phyloP scores from a whole-genome alignment of 2,329 filamentous ascomycete genomes.

The Stenocarpella maydis region DNA sequence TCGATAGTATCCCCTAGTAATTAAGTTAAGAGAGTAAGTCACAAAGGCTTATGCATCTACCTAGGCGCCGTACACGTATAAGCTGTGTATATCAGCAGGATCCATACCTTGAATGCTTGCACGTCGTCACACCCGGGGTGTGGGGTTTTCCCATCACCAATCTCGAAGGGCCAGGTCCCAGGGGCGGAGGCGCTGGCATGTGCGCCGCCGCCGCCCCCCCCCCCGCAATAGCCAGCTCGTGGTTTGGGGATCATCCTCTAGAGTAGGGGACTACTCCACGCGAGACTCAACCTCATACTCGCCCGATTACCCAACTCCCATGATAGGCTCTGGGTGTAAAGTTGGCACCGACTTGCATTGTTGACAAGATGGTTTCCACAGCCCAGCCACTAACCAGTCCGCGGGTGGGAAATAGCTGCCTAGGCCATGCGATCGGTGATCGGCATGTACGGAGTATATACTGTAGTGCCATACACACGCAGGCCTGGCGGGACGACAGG shows the following conservation, averaged over 20 bases:
- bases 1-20: neutral
- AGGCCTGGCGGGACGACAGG: neutral
- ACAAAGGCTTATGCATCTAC: too few species aligned
- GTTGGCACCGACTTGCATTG: conserved; percentile 2
- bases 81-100: neutral
- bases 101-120: conserved; percentile 10
- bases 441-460: too few species aligned
- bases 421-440: too few species aligned
- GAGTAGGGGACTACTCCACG: neutral
- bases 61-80: neutral
- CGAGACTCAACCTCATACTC: neutral
- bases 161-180: neutral
- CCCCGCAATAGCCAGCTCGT: conserved; percentile 5
- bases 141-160: conserved; percentile 8
- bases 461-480: neutral
- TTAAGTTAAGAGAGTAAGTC: neutral
- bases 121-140: neutral
- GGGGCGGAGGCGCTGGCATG: neutral
- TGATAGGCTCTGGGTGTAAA: neutral
- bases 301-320: neutral
- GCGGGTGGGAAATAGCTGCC: neutral
- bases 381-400: neutral
- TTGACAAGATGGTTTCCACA: conserved; percentile 9
- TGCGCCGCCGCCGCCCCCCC: too few species aligned
- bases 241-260: neutral